Base-by-base conservation (phyloP, 495 filamentous ascomycete species). In the Physcia stellaris region DNA sequence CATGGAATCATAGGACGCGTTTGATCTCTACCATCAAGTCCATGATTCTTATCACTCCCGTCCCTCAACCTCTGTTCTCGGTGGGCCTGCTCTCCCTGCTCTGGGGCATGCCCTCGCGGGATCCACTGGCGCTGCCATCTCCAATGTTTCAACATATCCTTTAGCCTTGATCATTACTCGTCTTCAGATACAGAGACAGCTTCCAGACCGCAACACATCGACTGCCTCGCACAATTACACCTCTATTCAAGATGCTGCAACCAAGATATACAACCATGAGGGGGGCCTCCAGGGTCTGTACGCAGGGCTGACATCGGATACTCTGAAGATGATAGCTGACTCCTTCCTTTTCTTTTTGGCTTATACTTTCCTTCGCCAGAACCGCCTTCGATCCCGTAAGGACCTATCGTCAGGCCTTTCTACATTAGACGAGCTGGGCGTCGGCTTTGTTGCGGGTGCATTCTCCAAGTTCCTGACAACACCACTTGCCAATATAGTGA, bases 71-170 rank as follows among this genome's bases (percentile, higher is more conserved):
- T 42, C 48, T 51, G 10, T 55, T 55, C 13, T 67, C 21, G 48
- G 53, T 1, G 64, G 66, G 2, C 64, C 66, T 45, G 70, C 73
- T 6, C 71, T 94, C n/a, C 83, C 86, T 37, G 80, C 83, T 4
- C 62, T 93, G n/a, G 83, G 83, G 15, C 88, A 94, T 64, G 87
- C 88, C 35, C 54, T 82, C 16, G 80, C 86, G 13, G 86, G 86
- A 35, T 75, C 83, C 20, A 64, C 75, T 11, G 86, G 85, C 12
- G 79, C 83, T 2, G 77, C 83, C 9, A 70, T 92, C 35, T 86
- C 86, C 2, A 87, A 86, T 50, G 58, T 87, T 34, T 58, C 75
- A 30, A 75, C 80, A 7, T 93, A 94, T 54, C 87, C 88, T 2
- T 70, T 94, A 18, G 80, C 81, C 51, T 68, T 93, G n/a, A 76